phyloP scores from a whole-genome alignment of 2,329 filamentous ascomycete genomes.

The Penicillium sp. region DNA sequence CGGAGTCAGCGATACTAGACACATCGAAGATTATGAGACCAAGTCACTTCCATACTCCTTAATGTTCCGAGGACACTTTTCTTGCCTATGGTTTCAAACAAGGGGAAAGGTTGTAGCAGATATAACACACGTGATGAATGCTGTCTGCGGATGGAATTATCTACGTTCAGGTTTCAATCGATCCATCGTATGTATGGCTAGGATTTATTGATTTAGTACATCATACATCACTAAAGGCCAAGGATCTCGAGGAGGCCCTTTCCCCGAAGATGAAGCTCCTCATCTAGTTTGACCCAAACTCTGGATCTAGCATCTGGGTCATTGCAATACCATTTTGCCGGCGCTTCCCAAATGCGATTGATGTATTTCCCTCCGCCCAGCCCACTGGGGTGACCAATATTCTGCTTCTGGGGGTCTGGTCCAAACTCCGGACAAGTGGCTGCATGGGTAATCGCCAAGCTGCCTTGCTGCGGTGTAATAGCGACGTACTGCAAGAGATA shows the following conservation, averaged over 20 bases:
- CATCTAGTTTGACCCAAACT: conserved; percentile 17
- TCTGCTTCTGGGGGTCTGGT: conserved; percentile 11
- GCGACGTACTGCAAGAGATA: conserved; percentile 14
- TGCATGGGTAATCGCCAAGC: conserved; percentile 19
- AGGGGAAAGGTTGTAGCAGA: too few relatives aligned
- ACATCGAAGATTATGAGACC: too few relatives aligned
- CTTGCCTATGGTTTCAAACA: too few relatives aligned
- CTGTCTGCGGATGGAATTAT: not conserved
- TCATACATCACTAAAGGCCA: not conserved
- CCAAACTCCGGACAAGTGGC: conserved; percentile 14
- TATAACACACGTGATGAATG: not conserved
- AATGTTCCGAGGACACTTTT: too few relatives aligned
- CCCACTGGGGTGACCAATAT: conserved; percentile 2
- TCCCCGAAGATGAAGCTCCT: conserved; percentile 13
- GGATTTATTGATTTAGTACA: too few relatives aligned
- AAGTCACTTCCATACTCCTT: too few relatives aligned
- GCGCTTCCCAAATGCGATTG: conserved; percentile 21
- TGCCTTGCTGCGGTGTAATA: conserved; percentile 22
- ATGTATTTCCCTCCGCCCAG: conserved; percentile 18
- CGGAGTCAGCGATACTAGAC: too few relatives aligned
- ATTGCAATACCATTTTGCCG: conserved; percentile 6
- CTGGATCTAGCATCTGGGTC: conserved; percentile 12
- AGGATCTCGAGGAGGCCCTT: conserved; percentile 8
- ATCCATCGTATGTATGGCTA: not conserved
- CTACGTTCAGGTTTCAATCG: not conserved